Conservation (phyloP, 768 basidiomycete genomes). For the Pisolithus orientalis region DNA sequence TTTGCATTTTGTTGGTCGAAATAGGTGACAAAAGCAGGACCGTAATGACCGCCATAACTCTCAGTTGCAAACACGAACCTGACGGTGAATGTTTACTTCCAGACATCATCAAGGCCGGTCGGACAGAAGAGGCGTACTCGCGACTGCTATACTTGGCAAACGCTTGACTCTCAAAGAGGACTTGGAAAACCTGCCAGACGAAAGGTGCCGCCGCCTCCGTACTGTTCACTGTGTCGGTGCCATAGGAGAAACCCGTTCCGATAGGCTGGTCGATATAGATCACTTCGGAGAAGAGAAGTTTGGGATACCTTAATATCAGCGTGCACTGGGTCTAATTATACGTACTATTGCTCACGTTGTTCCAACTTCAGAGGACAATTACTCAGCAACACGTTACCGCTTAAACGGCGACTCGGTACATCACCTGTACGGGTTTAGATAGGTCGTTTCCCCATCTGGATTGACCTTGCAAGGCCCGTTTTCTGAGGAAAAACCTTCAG, state of each 20-base stretch:
- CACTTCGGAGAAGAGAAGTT: constrained; percentile 30
- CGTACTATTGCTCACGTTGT: constrained; percentile 60
- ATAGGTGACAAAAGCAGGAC: constrained; percentile 53
- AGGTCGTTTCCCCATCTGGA: constrained; percentile 44
- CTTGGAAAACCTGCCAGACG: constrained; percentile 59
- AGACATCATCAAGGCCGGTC: not conserved
- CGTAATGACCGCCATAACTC: constrained; percentile 66
- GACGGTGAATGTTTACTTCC: not conserved
- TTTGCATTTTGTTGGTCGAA: constrained; percentile 57
- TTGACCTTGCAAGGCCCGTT: constrained; percentile 61
- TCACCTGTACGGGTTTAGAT: constrained; percentile 56
- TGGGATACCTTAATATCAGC: constrained; percentile 40
- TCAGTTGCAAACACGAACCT: constrained; percentile 64
- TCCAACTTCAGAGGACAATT: constrained; percentile 42
- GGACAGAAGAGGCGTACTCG: constrained; percentile 35
- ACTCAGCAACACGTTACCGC: not conserved
- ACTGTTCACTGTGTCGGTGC: constrained; percentile 47
- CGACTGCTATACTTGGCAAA: constrained; percentile 48
- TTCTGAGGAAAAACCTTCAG: constrained; percentile 30
- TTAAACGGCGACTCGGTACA: not conserved
- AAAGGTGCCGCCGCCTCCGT: constrained; percentile 46
- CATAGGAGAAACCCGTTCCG: constrained; percentile 59
- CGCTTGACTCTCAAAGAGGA: constrained; percentile 50
- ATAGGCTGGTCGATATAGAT: constrained; percentile 70
- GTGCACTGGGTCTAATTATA: constrained; percentile 45